Base-by-base conservation (phyloP, 129 eudicot species). In the Solidago caesia region DNA sequence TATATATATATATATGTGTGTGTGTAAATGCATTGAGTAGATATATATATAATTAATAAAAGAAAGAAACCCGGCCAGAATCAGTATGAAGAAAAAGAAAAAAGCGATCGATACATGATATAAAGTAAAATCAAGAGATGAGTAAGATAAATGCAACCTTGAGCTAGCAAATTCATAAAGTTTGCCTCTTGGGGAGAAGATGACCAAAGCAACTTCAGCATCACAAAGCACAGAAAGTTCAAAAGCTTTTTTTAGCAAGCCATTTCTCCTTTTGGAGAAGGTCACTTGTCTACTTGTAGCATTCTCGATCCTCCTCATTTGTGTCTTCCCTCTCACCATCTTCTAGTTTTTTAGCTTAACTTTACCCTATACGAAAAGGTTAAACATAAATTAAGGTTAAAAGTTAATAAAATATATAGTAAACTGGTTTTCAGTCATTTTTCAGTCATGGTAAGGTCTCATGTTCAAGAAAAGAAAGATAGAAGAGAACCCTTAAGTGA, bases 321-420 rank as follows among this genome's bases (percentile, higher is more conserved):
- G 96, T 53, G 92, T 90, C 82, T 87, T 90, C 60, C 96, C 96
- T 73, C 96, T 87, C 85, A 90, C 96, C 96, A 90, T 90, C 77
- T 77, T 27, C 0, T 45, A 71, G 21, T 42, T 16, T 41, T 16
- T 39, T 46, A 25, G 12, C 63, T 70, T 61, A n/a, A 6, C 14
- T 15, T 62, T 67, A 66, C 62, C 44, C 52, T 61, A 68, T 46
- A 67, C 12, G 21, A 73, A 21, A 74, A 41, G 58, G 25, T 25
- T 45, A 59, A 12, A 26, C 6, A 45, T 7, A 45, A 2, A 57
- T 56, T 41, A 66, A 52, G 21, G 39, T 33, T 33, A 33, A 33
- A 2, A 33, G 39, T 33, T 33, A 33, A 33, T 33, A 33, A 33
- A 33, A 33, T n/a, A n/a, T n/a, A n/a, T 33, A 33, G 39, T 33